A percentile compares a stretch with the other conserved stretches of the same genome.
Conservation (phyloP, 768 basidiomycete genomes). For the Trametes villosa region DNA sequence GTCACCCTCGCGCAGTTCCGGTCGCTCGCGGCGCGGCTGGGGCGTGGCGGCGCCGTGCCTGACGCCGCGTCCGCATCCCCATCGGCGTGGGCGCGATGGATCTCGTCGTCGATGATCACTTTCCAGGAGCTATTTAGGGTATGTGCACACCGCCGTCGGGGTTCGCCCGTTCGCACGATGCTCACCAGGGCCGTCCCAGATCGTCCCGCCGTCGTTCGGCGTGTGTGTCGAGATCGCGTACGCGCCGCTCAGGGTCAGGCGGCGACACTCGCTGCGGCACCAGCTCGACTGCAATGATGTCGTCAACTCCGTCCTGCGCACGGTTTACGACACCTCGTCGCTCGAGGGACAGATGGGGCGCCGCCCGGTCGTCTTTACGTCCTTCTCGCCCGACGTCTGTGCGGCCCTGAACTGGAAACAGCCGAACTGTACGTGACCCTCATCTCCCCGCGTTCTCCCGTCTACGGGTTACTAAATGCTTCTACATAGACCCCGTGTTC, state of each 20-base stretch:
- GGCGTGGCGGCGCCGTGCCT: slow-evolving; percentile 43
- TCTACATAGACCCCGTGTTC: slow-evolving; percentile 97
- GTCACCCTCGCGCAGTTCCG: slow-evolving; percentile 84
- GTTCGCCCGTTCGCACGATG: slow-evolving; percentile 8
- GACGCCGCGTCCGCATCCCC: slow-evolving; percentile 25
- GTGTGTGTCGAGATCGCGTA: slow-evolving; percentile 86
- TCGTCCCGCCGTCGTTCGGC: slow-evolving; percentile 63
- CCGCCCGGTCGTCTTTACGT: slow-evolving; percentile 88
- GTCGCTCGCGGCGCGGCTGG: slow-evolving; percentile 56
- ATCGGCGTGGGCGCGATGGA: slow-evolving; percentile 50
- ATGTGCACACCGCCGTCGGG: slow-evolving; percentile 34
- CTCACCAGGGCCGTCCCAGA: slow-evolving; percentile 3
- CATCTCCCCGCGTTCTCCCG: neutral
- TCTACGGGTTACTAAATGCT: no score
- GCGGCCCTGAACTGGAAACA: slow-evolving; percentile 98
- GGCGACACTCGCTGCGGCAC: slow-evolving; percentile 49
- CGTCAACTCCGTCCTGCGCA: slow-evolving; percentile 83
- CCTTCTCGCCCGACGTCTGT: slow-evolving; percentile 89
- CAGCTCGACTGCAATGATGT: slow-evolving; percentile 76
- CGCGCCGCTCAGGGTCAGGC: slow-evolving; percentile 55
- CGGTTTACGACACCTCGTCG: slow-evolving; percentile 72
- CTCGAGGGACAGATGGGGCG: slow-evolving; percentile 57
- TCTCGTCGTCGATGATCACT: slow-evolving; percentile 66
- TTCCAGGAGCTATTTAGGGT: slow-evolving; percentile 80
- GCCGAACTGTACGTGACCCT: slow-evolving; percentile 80